Percentiles rank a stretch among this genome's conserved stretches.
phyloP scores from a whole-genome alignment of 108 stramenopile species.

The Cylindrotheca fusiformis region DNA sequence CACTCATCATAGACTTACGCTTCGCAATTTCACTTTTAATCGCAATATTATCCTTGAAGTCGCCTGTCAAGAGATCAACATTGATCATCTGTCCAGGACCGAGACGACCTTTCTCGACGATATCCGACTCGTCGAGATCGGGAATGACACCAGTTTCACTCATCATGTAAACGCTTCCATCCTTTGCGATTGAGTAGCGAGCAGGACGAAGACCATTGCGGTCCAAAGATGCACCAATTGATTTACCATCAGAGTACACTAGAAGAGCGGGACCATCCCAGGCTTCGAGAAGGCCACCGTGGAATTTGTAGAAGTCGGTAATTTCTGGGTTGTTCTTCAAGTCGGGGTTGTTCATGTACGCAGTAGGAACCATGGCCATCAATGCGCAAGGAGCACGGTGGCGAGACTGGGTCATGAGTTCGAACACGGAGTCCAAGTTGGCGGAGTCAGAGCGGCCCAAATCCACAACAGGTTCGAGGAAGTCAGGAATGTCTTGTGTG shows the following conservation, averaged over 20 bases:
- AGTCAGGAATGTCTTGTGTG: conserved; percentile 79
- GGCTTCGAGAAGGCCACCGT: conserved; percentile 92
- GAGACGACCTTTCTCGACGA: conserved; percentile 92
- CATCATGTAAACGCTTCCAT: conserved; percentile 94
- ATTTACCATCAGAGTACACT: conserved; percentile 93
- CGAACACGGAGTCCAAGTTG: conserved; percentile 93
- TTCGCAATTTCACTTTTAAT: conserved; percentile 93
- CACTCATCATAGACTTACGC: conserved; percentile 41
- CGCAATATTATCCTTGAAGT: conserved; percentile 90
- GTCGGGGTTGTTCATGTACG: conserved; percentile 86
- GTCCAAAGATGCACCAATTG: conserved; percentile 89
- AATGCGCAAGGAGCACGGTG: conserved; percentile 90
- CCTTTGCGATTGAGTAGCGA: conserved; percentile 88
- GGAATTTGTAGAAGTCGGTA: conserved; percentile 97
- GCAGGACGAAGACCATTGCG: conserved; percentile 93
- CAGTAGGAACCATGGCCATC: conserved; percentile 89
- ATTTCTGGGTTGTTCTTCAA: conserved; percentile 85
- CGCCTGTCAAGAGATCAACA: conserved; percentile 84
- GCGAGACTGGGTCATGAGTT: conserved; percentile 90
- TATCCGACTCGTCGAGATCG: conserved; percentile 71
- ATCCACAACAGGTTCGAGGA: conserved; percentile 85
- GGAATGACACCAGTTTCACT: conserved; percentile 95
- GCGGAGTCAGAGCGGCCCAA: conserved; percentile 88
- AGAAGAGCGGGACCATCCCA: conserved; percentile 98
- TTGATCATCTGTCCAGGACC: conserved; percentile 98